Base-by-base conservation (phyloP, 1,284 basidiomycete species). In the Ustilago shanxiensis region DNA sequence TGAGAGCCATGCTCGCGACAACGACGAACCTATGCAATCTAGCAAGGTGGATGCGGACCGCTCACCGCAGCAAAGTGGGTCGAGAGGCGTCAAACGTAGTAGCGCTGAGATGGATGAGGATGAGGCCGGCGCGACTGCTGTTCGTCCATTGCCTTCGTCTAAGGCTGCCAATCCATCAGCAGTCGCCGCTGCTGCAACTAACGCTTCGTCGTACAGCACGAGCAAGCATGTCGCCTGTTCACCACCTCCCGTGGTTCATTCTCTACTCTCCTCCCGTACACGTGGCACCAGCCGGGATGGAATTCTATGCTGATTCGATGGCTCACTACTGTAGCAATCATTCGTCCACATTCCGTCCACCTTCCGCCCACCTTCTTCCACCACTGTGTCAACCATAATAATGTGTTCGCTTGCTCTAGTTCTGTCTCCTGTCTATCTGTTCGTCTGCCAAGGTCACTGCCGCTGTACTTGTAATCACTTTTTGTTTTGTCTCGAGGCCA, bases 61-160 rank as follows among this genome's bases (percentile, higher is more conserved):
- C 28, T 22, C 49, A 35, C 18, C 26, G 18, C 60, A 37, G 8
- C 24, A 64, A n/a, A 58, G 65, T 7, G 26, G 10, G 6, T 55
- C 54, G 8, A 52, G 68, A 33, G 60, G 60, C 10, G 39, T 67
- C 41, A 72, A 72, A 31, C 70, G 65, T 33, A 67, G 56, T 45
- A 72, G 70, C 29, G 70, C 65, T 37, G 60, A 72, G 28, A 72
- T 72, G 70, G 65, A 67, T n/a, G 37, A 64, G 37, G 65, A 72
- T 41, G 65, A 66, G 35, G 31, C 60, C 6, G 31, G 26, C 2
- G 14, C 59, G 6, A 20, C 60, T 2, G 9, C 5, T 49, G 28
- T 49, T 0, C 63, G 47, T 7, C 22, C 63, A 33, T 53, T 60
- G 3, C 29, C 63, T 6, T 28, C 57, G 35, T 33, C 29, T 20